A percentile compares a stretch with the other conserved stretches of the same genome.
These are phyloP conservation scores for Chloris gayana DNA, from an alignment of 176 grass and related monocot genomes.

Conservation along the genomic window DNA sequence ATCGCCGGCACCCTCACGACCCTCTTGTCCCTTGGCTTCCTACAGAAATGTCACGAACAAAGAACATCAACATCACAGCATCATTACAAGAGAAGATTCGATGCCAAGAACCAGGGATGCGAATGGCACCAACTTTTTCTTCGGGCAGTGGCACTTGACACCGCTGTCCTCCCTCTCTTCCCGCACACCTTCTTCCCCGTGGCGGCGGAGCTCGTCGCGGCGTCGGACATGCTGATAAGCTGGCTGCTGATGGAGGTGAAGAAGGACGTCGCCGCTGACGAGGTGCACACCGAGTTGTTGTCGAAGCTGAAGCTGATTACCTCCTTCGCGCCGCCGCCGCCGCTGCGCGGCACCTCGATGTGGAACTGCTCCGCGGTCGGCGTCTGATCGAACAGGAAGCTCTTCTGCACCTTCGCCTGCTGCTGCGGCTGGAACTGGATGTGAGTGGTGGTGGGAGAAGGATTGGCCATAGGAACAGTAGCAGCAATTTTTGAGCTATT, in stretches of 20 bases:
- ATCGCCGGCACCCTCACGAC: constrained; percentile 82
- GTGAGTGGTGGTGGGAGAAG: neutral
- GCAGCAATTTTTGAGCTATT: neutral
- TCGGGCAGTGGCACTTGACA: constrained; percentile 68
- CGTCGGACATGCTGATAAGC: constrained; percentile 58
- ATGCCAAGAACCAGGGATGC: neutral
- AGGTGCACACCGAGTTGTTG: constrained; percentile 63
- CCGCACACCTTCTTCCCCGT: constrained; percentile 36
- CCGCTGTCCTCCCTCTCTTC: constrained; percentile 32
- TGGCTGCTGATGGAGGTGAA: constrained; percentile 53
- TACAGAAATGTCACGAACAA: constrained; percentile 31
- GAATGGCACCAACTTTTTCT: constrained; percentile 64
- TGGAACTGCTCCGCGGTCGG: constrained; percentile 46
- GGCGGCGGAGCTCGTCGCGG: constrained; percentile 36
- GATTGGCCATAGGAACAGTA: neutral
- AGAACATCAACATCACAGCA: neutral
- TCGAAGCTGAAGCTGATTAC: constrained; percentile 71
- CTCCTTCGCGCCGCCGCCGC: constrained; percentile 35
- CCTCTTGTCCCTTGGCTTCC: constrained; percentile 90
- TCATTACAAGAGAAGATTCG: neutral
- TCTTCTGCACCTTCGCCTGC: constrained; percentile 18
- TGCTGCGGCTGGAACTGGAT: constrained; percentile 40
- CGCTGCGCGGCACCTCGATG: constrained; percentile 42
- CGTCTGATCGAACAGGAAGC: constrained; percentile 47
- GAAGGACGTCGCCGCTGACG: constrained; percentile 55